phyloP scores from a whole-genome alignment of 257 asterid species.

The Phtheirospermum japonicum region DNA sequence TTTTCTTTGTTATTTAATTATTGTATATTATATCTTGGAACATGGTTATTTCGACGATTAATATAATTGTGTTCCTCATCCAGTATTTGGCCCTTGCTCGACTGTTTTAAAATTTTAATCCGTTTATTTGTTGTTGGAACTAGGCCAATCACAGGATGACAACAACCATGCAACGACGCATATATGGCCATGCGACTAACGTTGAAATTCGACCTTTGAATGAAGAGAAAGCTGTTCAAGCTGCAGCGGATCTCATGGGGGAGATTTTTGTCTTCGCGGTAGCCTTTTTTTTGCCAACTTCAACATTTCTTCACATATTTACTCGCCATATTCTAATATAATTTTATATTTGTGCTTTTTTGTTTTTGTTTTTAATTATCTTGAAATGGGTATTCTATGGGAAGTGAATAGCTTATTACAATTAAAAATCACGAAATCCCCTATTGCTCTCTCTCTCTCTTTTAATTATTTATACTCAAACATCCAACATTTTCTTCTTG shows the following conservation, averaged over 20 bases:
- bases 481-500: too few relatives aligned
- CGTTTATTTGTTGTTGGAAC: conserved; percentile 29
- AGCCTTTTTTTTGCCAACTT: conserved; percentile 32
- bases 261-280: conserved; percentile 84
- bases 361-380: background rate
- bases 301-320: conserved; percentile 16
- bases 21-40: background rate
- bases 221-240: conserved; percentile 97
- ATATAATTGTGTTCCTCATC: background rate
- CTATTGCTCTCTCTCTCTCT: too few relatives aligned
- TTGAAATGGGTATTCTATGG: background rate
- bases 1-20: background rate
- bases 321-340: background rate
- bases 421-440: too few relatives aligned
- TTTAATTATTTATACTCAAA: too few relatives aligned
- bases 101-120: background rate
- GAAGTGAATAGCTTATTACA: too few relatives aligned
- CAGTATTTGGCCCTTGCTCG: conserved; percentile 11
- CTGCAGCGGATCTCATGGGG: conserved; percentile 89
- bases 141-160: conserved; percentile 88
- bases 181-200: conserved; percentile 91
- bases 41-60: background rate
- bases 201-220: conserved; percentile 90
- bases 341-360: background rate
- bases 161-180: conserved; percentile 88